These are phyloP conservation scores for Capniomyces stellatus DNA, from an alignment of 371 early-diverging fungal genomes.

Conservation along the genomic window DNA sequence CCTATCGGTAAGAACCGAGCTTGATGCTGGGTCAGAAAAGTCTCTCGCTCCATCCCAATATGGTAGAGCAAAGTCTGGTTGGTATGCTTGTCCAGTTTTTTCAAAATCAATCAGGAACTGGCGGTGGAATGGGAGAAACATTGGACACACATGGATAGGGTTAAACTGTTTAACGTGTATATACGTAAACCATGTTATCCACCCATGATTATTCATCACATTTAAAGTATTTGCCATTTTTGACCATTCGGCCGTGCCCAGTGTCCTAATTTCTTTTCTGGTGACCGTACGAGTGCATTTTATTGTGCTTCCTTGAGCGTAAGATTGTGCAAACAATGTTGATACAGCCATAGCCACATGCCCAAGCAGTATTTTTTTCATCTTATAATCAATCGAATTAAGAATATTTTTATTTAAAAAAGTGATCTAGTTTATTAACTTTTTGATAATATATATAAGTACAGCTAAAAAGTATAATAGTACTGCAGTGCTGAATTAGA, in stretches of 20 bases:
- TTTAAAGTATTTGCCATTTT: slow-evolving; percentile 10
- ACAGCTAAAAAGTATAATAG: too few species aligned
- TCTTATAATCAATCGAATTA: too few species aligned
- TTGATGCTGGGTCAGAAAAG: slow-evolving; percentile 16
- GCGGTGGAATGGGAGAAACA: slow-evolving; percentile 16
- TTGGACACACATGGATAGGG: slow-evolving; percentile 7
- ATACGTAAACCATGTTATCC: slow-evolving; percentile 7
- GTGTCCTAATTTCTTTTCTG: slow-evolving; percentile 27
- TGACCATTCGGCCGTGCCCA: slow-evolving; percentile 20
- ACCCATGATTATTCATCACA: slow-evolving; percentile 5
- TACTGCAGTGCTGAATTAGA: too few species aligned
- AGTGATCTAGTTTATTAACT: too few species aligned
- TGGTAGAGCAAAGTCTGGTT: slow-evolving; percentile 15
- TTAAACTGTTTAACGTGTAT: slow-evolving; percentile 5
- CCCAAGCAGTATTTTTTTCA: too few species aligned
- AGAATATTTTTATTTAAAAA: too few species aligned
- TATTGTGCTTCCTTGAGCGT: too few species aligned
- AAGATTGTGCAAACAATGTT: too few species aligned
- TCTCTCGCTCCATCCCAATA: slow-evolving; percentile 25
- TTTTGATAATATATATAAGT: too few species aligned
- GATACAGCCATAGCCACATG: too few species aligned
- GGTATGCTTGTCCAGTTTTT: slow-evolving; percentile 9
- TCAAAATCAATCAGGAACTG: slow-evolving; percentile 10
- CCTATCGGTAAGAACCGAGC: slow-evolving; percentile 17
- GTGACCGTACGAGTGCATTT: background rate